Evolutionary conservation across 768 basidiomycete genomes (phyloP).

Genomic region (Galerina sulciceps): DNA sequence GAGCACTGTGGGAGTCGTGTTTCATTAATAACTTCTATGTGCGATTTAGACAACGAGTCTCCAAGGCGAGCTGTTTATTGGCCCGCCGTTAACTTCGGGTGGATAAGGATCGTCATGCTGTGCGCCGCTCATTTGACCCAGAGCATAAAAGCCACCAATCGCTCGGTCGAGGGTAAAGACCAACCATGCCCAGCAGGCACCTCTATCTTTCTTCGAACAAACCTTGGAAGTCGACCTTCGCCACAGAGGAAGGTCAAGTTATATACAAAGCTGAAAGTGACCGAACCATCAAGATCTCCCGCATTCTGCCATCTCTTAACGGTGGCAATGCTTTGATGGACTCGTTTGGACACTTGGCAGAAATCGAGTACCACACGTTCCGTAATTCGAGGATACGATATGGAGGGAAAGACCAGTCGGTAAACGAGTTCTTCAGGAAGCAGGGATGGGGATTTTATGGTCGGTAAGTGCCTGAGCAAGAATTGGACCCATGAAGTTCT

Average conservation of each 20-base stretch:
- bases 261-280: constrained; percentile 25
- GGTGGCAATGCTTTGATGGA: background rate
- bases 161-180: too few relatives aligned
- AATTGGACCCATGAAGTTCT: too few relatives aligned
- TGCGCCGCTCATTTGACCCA: too few relatives aligned
- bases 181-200: background rate
- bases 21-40: too few relatives aligned
- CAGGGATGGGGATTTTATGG: constrained; percentile 3
- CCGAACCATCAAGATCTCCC: background rate
- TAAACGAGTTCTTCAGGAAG: constrained; percentile 20
- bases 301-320: background rate
- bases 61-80: too few relatives aligned
- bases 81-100: too few relatives aligned
- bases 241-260: constrained; percentile 20
- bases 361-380: constrained; percentile 18
- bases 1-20: too few relatives aligned
- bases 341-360: constrained; percentile 5
- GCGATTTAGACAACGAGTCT: too few relatives aligned
- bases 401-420: background rate
- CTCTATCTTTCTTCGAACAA: constrained; percentile 24
- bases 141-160: too few relatives aligned
- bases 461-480: background rate
- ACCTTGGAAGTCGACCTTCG: constrained; percentile 23
- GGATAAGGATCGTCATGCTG: too few relatives aligned
- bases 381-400: constrained; percentile 7